These are phyloP conservation scores for Aspergillus sojae DNA, from an alignment of 2,329 filamentous ascomycete species.

Conservation along the genomic window DNA sequence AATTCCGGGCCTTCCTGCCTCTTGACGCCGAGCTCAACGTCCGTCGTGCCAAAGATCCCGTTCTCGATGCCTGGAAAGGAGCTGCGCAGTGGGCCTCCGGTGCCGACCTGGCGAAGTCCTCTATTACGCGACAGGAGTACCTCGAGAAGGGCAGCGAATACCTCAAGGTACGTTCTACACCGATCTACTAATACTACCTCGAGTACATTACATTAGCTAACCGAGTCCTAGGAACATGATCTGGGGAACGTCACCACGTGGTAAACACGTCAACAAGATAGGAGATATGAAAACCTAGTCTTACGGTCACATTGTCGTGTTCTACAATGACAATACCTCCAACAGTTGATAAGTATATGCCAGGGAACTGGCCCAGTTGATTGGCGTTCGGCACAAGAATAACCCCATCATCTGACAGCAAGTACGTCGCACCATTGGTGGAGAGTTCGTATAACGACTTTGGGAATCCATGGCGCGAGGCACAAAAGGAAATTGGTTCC, in stretches of 20 bases:
- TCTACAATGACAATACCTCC: background rate
- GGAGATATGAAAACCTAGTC: background rate
- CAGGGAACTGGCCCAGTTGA: slow-evolving; percentile 5
- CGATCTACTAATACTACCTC: background rate
- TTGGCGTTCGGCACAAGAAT: background rate
- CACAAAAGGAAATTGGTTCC: slow-evolving; percentile 8
- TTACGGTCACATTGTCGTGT: background rate
- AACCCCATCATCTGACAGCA: background rate
- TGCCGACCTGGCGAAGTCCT: slow-evolving; percentile 63
- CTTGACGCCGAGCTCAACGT: slow-evolving; percentile 68
- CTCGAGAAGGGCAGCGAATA: slow-evolving; percentile 91
- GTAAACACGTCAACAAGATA: slow-evolving; percentile 15
- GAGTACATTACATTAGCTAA: slow-evolving; percentile 13
- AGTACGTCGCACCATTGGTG: background rate
- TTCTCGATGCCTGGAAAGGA: slow-evolving; percentile 91
- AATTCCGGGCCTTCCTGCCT: slow-evolving; percentile 73
- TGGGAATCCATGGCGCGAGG: slow-evolving; percentile 27
- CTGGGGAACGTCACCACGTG: slow-evolving; percentile 40
- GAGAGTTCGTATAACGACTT: slow-evolving; percentile 3
- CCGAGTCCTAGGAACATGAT: slow-evolving; percentile 37
- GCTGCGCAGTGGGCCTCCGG: slow-evolving; percentile 77
- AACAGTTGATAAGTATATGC: background rate
- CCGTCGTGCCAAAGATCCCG: slow-evolving; percentile 71
- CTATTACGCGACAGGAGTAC: slow-evolving; percentile 80
- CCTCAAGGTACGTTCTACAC: slow-evolving; percentile 65